phyloP scores from a whole-genome alignment of 1,284 basidiomycete genomes.

The Meira miltonrushii region DNA sequence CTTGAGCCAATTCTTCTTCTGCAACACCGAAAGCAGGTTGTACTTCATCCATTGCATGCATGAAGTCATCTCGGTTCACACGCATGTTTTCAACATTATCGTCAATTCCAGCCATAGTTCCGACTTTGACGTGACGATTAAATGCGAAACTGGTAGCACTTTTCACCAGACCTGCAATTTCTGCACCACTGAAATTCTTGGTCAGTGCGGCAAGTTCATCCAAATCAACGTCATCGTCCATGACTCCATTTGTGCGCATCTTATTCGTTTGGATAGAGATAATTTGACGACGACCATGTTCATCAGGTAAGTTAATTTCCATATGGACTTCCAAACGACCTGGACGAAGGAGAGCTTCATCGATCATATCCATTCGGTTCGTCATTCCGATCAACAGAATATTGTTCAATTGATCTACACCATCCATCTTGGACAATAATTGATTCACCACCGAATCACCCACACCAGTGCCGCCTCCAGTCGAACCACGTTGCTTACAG shows the following conservation, averaged over 20 bases:
- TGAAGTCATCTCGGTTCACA: constrained; percentile 81
- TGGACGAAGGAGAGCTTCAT: constrained; percentile 92
- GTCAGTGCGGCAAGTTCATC: constrained; percentile 75
- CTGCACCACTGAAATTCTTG: constrained; percentile 97
- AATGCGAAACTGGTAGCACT: constrained; percentile 97
- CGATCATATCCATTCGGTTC: constrained; percentile 97
- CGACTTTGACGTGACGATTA: constrained; percentile 93
- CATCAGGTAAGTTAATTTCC: constrained; percentile 96
- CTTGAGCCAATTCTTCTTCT: constrained; percentile 89
- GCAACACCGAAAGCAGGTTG: constrained; percentile 95
- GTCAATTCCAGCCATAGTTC: constrained; percentile 90
- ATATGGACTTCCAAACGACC: constrained; percentile 99
- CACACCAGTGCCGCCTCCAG: constrained; percentile 76
- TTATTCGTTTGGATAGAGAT: constrained; percentile 90
- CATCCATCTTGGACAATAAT: constrained; percentile 98
- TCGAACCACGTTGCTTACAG: constrained; percentile 80
- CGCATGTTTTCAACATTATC: constrained; percentile 90
- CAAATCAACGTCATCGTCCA: constrained; percentile 83
- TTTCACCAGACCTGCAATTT: constrained; percentile 92
- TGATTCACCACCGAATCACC: constrained; percentile 99
- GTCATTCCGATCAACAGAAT: constrained; percentile 99
- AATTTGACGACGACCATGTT: constrained; percentile 86
- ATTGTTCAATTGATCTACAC: constrained; percentile 98
- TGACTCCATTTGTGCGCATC: constrained; percentile 85
- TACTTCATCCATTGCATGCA: constrained; percentile 88